Conservation (phyloP, 2,329 filamentous ascomycete species). For the Colletotrichum sp. region DNA sequence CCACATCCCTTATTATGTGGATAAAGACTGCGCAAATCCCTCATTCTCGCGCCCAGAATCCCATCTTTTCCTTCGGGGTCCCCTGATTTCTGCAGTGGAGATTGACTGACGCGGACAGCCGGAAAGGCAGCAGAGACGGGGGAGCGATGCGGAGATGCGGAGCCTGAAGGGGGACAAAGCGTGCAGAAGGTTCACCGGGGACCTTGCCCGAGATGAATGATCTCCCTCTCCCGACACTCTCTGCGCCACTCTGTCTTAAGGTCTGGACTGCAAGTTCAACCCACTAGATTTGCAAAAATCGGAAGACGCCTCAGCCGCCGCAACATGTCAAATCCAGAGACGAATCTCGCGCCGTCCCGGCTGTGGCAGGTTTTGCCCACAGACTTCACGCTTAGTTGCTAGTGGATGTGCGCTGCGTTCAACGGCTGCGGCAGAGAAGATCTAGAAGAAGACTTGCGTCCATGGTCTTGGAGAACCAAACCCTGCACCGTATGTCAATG, state of each 20-base stretch:
- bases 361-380: not conserved
- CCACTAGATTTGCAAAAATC: not conserved
- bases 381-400: not conserved
- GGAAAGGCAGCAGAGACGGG: not conserved
- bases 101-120: not conserved
- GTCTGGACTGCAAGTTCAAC: not conserved
- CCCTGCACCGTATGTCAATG: not conserved
- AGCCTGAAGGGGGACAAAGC: not conserved
- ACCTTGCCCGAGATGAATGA: not conserved
- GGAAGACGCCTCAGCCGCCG: not conserved
- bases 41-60: not conserved
- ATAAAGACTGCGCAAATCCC: not conserved
- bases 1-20: constrained; percentile 9
- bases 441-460: not conserved
- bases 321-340: not conserved
- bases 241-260: not conserved
- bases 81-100: not conserved
- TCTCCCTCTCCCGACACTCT: not conserved
- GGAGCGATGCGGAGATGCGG: not conserved
- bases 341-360: not conserved
- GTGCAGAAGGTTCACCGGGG: not conserved
- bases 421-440: not conserved
- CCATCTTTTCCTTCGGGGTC: not conserved
- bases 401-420: not conserved
- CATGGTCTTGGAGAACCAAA: not conserved